A percentile compares a stretch with the other conserved stretches of the same genome.
These are phyloP conservation scores for Tricholoma matsutake DNA, from an alignment of 768 basidiomycete genomes.

Conservation along the genomic window DNA sequence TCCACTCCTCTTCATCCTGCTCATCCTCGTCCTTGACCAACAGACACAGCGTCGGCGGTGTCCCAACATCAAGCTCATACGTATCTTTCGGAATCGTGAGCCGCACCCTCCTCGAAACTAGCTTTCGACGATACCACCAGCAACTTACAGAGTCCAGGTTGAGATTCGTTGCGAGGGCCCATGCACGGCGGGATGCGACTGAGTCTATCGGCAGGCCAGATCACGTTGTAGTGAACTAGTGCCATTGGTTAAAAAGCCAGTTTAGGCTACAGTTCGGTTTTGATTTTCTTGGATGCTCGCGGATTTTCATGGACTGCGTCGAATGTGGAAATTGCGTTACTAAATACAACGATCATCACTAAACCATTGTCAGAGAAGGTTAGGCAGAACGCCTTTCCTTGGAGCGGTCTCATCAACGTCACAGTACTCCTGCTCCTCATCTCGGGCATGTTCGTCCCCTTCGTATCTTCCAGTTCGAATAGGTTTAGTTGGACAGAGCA, in stretches of 20 bases:
- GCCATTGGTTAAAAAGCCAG: constrained; percentile 2
- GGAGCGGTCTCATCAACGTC: background rate
- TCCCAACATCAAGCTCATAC: constrained; percentile 35
- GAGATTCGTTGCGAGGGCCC: constrained; percentile 38
- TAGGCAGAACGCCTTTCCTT: no score
- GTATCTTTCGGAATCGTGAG: constrained; percentile 28
- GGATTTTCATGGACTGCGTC: no score
- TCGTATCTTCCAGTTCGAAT: constrained; percentile 28
- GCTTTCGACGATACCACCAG: constrained; percentile 38
- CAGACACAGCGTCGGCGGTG: constrained; percentile 24
- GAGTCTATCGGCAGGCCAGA: constrained; percentile 37
- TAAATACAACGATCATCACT: no score
- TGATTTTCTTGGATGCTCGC: background rate
- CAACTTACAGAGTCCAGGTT: constrained; percentile 30
- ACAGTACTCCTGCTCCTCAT: background rate
- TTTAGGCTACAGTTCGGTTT: background rate
- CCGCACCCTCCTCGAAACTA: constrained; percentile 22
- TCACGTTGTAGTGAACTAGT: constrained; percentile 24
- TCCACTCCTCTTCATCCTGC: no score
- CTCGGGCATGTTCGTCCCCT: background rate
- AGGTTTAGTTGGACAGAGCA: constrained; percentile 69
- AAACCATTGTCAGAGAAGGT: no score
- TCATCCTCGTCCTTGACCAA: background rate
- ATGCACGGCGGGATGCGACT: constrained; percentile 32
- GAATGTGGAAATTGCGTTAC: no score